Evolutionary conservation across 1,139 yeast genomes (phyloP).

Genomic region (Dujonia santamariae): DNA sequence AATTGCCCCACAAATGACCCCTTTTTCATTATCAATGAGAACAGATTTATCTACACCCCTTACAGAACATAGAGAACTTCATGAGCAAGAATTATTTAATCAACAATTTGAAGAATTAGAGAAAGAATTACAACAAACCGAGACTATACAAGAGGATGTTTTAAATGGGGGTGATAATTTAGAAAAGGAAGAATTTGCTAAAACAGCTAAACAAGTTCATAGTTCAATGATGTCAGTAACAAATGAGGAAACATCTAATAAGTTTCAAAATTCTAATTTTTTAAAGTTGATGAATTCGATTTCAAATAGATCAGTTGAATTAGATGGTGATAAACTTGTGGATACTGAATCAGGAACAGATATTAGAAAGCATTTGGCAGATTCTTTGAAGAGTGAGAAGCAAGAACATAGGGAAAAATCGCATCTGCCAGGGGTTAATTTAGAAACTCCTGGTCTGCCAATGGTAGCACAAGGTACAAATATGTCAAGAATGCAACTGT

Average conservation of each 20-base stretch:
- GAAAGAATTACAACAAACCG: conserved; percentile 21
- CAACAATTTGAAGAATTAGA: conserved; percentile 37
- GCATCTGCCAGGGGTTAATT: background rate
- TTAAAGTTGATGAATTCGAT: conserved; percentile 42
- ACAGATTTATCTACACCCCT: conserved; percentile 16
- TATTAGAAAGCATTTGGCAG: conserved; percentile 23
- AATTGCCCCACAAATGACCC: conserved; percentile 1
- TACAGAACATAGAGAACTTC: conserved; percentile 31
- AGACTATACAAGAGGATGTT: conserved; percentile 10
- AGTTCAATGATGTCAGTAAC: conserved; percentile 24
- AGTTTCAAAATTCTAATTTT: conserved; percentile 38
- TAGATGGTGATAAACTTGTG: conserved; percentile 41
- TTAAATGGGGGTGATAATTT: conserved; percentile 12
- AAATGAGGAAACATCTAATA: conserved; percentile 24
- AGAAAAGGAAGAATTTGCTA: conserved; percentile 40
- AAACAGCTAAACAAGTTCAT: conserved; percentile 38
- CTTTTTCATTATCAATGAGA: conserved; percentile 17
- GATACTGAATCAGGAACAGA: conserved; percentile 25
- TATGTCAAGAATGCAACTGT: background rate
- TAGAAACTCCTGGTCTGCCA: background rate
- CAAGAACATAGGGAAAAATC: background rate
- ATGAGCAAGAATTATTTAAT: conserved; percentile 27
- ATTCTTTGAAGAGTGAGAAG: conserved; percentile 16
- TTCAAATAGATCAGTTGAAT: conserved; percentile 35
- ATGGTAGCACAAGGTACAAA: background rate